Percentiles rank a stretch among this genome's conserved stretches.
Conservation (phyloP, 2,329 filamentous ascomycete genomes). For the Zalaria obscura region DNA sequence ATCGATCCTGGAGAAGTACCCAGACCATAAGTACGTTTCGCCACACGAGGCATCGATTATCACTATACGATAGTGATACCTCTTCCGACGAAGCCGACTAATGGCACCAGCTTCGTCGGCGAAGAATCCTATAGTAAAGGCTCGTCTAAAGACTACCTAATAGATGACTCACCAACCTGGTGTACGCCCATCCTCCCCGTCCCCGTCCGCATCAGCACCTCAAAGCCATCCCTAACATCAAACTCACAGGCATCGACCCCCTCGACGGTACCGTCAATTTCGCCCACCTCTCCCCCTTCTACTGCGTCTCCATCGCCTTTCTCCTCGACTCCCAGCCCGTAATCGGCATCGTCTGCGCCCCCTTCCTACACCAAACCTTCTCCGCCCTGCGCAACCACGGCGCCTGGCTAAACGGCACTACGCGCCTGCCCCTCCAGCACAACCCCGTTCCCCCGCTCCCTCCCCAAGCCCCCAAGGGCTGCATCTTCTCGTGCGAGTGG, state of each 20-base stretch:
- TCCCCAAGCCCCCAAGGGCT: slow-evolving; percentile 48
- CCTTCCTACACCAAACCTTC: slow-evolving; percentile 55
- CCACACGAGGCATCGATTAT: not conserved
- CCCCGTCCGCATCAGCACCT: not conserved
- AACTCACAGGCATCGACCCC: no score
- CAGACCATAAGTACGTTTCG: slow-evolving; percentile 44
- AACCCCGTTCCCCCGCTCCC: slow-evolving; percentile 51
- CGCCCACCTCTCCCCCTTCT: slow-evolving; percentile 68
- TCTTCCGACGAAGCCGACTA: slow-evolving; percentile 1
- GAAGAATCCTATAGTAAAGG: slow-evolving; percentile 64
- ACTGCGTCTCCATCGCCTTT: slow-evolving; percentile 65
- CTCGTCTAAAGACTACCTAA: slow-evolving; percentile 52
- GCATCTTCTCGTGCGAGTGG: slow-evolving; percentile 65
- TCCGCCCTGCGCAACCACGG: slow-evolving; percentile 51
- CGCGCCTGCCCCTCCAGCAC: slow-evolving; percentile 47
- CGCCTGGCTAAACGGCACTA: slow-evolving; percentile 54
- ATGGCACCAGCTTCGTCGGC: slow-evolving; percentile 49
- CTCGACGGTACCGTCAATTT: slow-evolving; percentile 56
- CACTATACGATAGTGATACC: no score
- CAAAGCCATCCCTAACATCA: not conserved
- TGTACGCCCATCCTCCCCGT: slow-evolving; percentile 22
- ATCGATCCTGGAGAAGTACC: slow-evolving; percentile 46
- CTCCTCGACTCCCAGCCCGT: slow-evolving; percentile 44
- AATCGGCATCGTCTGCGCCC: slow-evolving; percentile 60
- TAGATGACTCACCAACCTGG: slow-evolving; percentile 54